Base-by-base conservation (phyloP, 345 rosid species). In the Eucalyptus lansdowneana region DNA sequence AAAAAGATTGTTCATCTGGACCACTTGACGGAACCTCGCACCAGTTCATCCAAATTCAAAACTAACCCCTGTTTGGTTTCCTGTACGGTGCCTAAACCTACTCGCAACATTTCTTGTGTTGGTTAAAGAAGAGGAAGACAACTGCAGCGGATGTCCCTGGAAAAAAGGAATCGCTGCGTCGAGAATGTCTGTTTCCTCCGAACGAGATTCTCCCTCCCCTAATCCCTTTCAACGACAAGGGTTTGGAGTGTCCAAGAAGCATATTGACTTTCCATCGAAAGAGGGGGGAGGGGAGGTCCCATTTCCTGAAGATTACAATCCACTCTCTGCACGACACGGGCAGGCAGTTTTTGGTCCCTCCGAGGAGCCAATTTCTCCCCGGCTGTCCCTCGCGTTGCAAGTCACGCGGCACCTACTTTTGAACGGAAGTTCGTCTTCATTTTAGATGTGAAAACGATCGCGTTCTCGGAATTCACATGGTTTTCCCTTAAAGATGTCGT, bases 151-250 rank as follows among this genome's bases (percentile, higher is more conserved):
- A 89, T 92, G 90, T 87, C 45, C 45, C 86, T 5, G 90, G 89
- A 91, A 91, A 72, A 9, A 56, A 56, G 15, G 83, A 76, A 76
- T 40, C 83, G 8, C 45, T 49, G 49, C 86, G 83, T 86, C 56
- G 86, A 90, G 93, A 91, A 93, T 93, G 91, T 93, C 89, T 90
- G 89, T 86, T 92, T 62, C 29, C 86, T 88, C 72, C 27, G 40
- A 87, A 87, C 87, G 88, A 87, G 86, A 87, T 89, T 89, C 88
- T 45, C 53, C 8, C 42, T 80, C 53, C 76, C 58, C 58, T 87
- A 54, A 47, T 53, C 53, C 40, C 86, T 89, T 91, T 89, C 90
- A 87, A 14, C 85, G 89, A 65, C 42, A 86, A 86, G 83, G 86
- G 88, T 42, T 87, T 56, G 87, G 87, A 91, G 93, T 90, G 91